phyloP scores from a whole-genome alignment of 2,329 filamentous ascomycete species.

The Penicillium sp. region DNA sequence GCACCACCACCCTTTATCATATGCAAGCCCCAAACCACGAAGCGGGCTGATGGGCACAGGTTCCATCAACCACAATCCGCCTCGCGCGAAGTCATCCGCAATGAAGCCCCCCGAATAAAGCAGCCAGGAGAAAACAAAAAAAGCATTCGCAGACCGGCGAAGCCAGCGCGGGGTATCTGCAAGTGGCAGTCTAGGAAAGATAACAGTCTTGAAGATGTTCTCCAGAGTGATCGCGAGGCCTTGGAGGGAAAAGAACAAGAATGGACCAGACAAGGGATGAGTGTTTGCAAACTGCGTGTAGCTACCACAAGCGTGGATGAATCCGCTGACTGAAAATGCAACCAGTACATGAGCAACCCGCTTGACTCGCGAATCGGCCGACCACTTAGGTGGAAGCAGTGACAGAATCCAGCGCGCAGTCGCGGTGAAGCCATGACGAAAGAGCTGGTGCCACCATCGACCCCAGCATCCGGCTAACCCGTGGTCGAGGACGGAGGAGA shows the following conservation, averaged over 20 bases:
- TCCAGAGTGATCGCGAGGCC: slow-evolving; percentile 67
- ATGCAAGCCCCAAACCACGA: slow-evolving; percentile 65
- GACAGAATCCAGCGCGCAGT: slow-evolving; percentile 44
- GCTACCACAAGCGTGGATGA: slow-evolving; percentile 71
- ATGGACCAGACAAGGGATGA: slow-evolving; percentile 54
- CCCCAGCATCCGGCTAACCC: slow-evolving; percentile 84
- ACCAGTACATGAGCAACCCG: slow-evolving; percentile 30
- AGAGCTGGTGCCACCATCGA: slow-evolving; percentile 87
- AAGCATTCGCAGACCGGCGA: slow-evolving; percentile 60
- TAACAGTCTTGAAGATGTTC: slow-evolving; percentile 38
- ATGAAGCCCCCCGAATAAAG: slow-evolving; percentile 65
- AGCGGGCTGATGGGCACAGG: slow-evolving; percentile 75
- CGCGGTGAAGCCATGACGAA: slow-evolving; percentile 61
- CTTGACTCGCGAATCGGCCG: slow-evolving; percentile 20
- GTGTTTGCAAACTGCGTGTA: slow-evolving; percentile 66
- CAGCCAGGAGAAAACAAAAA: slow-evolving; percentile 68
- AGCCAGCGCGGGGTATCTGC: slow-evolving; percentile 49
- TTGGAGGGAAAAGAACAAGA: slow-evolving; percentile 73
- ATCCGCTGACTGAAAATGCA: slow-evolving; percentile 39
- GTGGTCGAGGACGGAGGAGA: slow-evolving; percentile 51
- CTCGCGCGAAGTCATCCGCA: slow-evolving; percentile 73
- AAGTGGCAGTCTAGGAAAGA: slow-evolving; percentile 38
- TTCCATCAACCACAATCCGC: slow-evolving; percentile 78
- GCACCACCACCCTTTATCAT: slow-evolving; percentile 67
- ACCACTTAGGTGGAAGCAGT: slow-evolving; percentile 26